Percentiles rank a stretch among this genome's conserved stretches.
Conservation (phyloP, 331 rosid species). For the Dryas integrifolia region DNA sequence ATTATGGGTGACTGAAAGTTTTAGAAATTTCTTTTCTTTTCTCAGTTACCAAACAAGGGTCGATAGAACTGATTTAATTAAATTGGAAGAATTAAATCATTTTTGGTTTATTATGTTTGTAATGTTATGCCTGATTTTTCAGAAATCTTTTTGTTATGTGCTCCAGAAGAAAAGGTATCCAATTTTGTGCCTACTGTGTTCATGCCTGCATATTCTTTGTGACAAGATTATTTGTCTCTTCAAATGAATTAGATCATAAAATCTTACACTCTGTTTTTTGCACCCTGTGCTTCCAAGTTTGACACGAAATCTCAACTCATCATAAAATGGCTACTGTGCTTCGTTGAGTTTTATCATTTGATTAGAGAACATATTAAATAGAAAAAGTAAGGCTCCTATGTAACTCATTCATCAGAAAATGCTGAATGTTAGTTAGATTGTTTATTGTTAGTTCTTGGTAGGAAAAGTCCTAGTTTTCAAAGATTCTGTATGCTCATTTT, state of each 20-base stretch:
- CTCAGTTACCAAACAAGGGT: not conserved
- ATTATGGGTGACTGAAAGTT: not conserved
- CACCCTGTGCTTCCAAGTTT: not conserved
- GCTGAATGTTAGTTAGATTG: not conserved
- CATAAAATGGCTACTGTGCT: not conserved
- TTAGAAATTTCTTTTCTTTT: not conserved
- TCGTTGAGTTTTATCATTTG: not conserved
- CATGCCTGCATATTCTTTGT: not conserved
- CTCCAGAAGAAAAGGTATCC: not conserved
- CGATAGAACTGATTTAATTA: not conserved
- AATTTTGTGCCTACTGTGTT: not conserved
- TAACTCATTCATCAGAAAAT: not conserved
- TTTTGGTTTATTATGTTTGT: not conserved
- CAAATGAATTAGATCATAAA: not conserved
- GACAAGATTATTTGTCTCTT: not conserved
- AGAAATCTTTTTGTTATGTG: not conserved
- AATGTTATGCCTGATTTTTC: not conserved
- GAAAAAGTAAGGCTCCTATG: not conserved
- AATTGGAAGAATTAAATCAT: not conserved
- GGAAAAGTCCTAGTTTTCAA: not conserved
- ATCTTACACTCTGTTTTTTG: not conserved
- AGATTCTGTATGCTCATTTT: conserved; percentile 7
- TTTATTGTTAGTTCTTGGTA: not conserved
- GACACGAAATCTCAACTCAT: not conserved
- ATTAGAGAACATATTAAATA: not conserved